These are phyloP conservation scores for Metrosideros polymorpha DNA, from an alignment of 441 rosid species.

Conservation along the genomic window DNA sequence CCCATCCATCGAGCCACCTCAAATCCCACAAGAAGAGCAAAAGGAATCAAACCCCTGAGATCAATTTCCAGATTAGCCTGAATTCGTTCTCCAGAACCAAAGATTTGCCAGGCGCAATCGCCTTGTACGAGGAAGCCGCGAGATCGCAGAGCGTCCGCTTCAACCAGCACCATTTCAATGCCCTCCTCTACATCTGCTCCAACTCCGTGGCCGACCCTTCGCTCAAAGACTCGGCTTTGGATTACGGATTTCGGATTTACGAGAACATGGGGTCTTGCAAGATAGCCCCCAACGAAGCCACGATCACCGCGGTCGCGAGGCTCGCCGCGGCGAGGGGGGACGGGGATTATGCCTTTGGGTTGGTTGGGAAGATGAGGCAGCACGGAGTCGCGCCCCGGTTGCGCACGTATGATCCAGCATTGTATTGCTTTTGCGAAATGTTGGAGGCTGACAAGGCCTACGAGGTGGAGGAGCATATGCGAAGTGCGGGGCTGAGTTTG, in stretches of 20 bases:
- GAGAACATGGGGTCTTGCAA: slow-evolving; percentile 38
- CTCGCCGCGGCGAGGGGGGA: slow-evolving; percentile 68
- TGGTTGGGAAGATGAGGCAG: slow-evolving; percentile 38
- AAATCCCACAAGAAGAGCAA: slow-evolving; percentile 24
- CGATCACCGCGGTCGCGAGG: slow-evolving; percentile 51
- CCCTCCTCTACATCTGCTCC: slow-evolving; percentile 61
- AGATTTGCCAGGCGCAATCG: slow-evolving; percentile 45
- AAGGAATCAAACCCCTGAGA: slow-evolving; percentile 28
- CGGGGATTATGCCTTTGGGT: slow-evolving; percentile 53
- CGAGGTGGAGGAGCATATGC: slow-evolving; percentile 70
- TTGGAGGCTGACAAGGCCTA: slow-evolving; percentile 62
- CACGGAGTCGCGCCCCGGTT: slow-evolving; percentile 35
- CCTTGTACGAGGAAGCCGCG: slow-evolving; percentile 34
- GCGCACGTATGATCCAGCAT: slow-evolving; percentile 62
- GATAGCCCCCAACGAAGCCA: slow-evolving; percentile 53
- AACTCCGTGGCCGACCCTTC: slow-evolving; percentile 30
- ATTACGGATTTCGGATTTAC: slow-evolving; percentile 41
- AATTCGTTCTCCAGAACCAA: slow-evolving; percentile 44
- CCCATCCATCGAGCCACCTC: neutral
- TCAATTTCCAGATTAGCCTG: slow-evolving; percentile 33
- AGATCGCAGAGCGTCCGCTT: slow-evolving; percentile 19
- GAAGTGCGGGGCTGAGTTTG: slow-evolving; percentile 27
- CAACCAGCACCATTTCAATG: slow-evolving; percentile 43
- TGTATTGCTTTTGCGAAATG: slow-evolving; percentile 60
- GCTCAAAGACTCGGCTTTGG: slow-evolving; percentile 26